phyloP scores from a whole-genome alignment of 768 basidiomycete genomes.

The Amanita muscaria region DNA sequence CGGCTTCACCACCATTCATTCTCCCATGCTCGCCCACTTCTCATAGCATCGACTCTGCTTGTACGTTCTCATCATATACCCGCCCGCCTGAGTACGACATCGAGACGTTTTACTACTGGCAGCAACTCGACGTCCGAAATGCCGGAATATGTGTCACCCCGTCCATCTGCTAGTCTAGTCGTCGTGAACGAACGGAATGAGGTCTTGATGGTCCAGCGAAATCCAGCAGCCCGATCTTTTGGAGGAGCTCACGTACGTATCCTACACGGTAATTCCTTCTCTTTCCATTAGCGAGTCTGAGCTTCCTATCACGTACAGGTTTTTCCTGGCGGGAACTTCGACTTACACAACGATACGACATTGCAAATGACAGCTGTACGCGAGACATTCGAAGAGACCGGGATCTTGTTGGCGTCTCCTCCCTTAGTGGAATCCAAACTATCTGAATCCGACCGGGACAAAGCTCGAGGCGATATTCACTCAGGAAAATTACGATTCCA shows the following conservation, averaged over 20 bases:
- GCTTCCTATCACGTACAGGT: constrained; percentile 47
- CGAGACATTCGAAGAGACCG: constrained; percentile 74
- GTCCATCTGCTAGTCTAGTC: constrained; percentile 60
- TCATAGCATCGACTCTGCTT: too few species aligned
- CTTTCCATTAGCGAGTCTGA: constrained; percentile 1
- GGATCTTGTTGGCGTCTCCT: constrained; percentile 49
- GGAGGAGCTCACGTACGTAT: constrained; percentile 56
- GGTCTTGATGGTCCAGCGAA: constrained; percentile 61
- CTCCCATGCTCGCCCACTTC: too few species aligned
- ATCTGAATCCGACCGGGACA: constrained; percentile 37
- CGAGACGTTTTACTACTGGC: too few species aligned
- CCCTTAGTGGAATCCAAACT: constrained; percentile 17
- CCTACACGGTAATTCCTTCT: neutral
- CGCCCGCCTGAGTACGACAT: too few species aligned
- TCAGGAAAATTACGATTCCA: constrained; percentile 40
- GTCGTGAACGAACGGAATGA: constrained; percentile 61
- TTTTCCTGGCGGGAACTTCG: constrained; percentile 69
- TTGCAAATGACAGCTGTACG: constrained; percentile 57
- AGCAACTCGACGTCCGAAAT: too few species aligned
- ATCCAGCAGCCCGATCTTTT: constrained; percentile 54
- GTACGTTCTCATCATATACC: too few species aligned
- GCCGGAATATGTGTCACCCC: too few species aligned
- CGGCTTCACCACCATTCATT: too few species aligned
- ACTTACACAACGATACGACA: constrained; percentile 49
- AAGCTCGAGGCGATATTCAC: constrained; percentile 49